Conservation (phyloP, 1,139 yeast genomes). For the Kodamaea fungicola region DNA sequence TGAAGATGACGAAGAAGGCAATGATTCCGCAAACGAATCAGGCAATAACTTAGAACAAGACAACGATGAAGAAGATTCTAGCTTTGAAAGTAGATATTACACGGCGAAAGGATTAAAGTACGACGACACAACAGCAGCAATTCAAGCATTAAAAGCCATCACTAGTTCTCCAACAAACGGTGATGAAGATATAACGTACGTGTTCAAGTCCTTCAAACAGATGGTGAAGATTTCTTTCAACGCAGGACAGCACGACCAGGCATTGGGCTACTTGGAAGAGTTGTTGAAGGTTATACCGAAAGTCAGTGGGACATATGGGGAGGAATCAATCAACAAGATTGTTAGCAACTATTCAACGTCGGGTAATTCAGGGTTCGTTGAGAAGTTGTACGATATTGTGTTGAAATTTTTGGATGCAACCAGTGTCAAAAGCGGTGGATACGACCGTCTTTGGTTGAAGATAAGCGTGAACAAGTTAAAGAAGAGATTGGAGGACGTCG, state of each 20-base stretch:
- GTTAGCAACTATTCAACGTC: conserved; percentile 43
- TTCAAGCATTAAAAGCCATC: conserved; percentile 11
- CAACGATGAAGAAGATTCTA: conserved; percentile 21
- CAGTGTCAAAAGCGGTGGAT: conserved; percentile 17
- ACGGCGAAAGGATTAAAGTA: conserved; percentile 62
- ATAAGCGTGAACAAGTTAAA: conserved; percentile 52
- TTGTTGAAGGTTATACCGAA: conserved; percentile 23
- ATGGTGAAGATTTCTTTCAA: conserved; percentile 51
- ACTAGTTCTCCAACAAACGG: conserved; percentile 11
- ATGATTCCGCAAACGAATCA: conserved; percentile 23
- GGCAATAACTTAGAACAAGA: conserved; percentile 9
- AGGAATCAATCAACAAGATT: conserved; percentile 58
- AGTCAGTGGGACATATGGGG: conserved; percentile 49
- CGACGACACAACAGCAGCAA: conserved; percentile 39
- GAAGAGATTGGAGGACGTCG: conserved; percentile 38
- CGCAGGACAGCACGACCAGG: conserved; percentile 29
- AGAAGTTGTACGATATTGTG: conserved; percentile 27
- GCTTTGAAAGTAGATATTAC: conserved; percentile 54
- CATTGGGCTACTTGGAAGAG: conserved; percentile 26
- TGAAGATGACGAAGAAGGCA: conserved; percentile 53
- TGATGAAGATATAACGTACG: conserved; percentile 28
- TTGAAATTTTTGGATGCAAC: conserved; percentile 16
- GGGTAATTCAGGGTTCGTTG: conserved; percentile 24
- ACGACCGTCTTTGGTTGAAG: conserved; percentile 56
- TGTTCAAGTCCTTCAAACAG: conserved; percentile 66